These are phyloP conservation scores for Echria macrotheca DNA, from an alignment of 495 filamentous ascomycete genomes.

Conservation along the genomic window DNA sequence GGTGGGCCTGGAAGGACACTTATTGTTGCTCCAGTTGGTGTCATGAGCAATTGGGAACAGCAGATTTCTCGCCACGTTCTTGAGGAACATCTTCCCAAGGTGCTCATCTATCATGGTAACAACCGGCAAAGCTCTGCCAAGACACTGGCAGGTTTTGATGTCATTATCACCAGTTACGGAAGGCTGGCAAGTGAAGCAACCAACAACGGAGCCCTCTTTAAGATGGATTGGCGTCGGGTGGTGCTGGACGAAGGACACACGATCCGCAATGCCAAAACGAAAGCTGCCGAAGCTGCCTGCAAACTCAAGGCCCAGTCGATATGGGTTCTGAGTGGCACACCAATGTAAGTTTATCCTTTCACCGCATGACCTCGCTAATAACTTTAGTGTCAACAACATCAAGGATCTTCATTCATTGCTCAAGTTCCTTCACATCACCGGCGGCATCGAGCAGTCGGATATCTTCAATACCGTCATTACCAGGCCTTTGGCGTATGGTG, in stretches of 20 bases:
- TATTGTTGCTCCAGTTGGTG: slow-evolving; percentile 76
- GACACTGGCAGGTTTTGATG: slow-evolving; percentile 56
- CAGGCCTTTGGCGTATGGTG: slow-evolving; percentile 59
- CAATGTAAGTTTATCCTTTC: slow-evolving; percentile 45
- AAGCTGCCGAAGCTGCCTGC: slow-evolving; percentile 62
- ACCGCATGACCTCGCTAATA: not conserved
- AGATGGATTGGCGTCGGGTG: slow-evolving; percentile 70
- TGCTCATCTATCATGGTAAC: slow-evolving; percentile 72
- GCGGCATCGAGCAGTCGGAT: slow-evolving; percentile 67
- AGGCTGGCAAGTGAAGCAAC: slow-evolving; percentile 40
- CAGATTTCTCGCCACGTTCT: slow-evolving; percentile 74
- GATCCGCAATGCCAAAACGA: slow-evolving; percentile 73
- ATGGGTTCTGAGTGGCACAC: slow-evolving; percentile 81
- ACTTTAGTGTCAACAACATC: slow-evolving; percentile 58
- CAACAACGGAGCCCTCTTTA: slow-evolving; percentile 48
- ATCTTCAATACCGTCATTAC: slow-evolving; percentile 74
- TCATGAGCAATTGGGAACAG: slow-evolving; percentile 90
- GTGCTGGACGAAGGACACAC: slow-evolving; percentile 86
- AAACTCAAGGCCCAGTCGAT: slow-evolving; percentile 62
- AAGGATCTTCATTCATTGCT: slow-evolving; percentile 80
- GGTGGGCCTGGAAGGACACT: slow-evolving; percentile 58
- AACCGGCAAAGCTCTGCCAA: slow-evolving; percentile 50
- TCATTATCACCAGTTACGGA: slow-evolving; percentile 84
- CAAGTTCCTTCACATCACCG: slow-evolving; percentile 70
- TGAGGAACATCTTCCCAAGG: slow-evolving; percentile 51